Conservation (phyloP, 148 eudicot species). For the Vaccinium myrtillus region DNA sequence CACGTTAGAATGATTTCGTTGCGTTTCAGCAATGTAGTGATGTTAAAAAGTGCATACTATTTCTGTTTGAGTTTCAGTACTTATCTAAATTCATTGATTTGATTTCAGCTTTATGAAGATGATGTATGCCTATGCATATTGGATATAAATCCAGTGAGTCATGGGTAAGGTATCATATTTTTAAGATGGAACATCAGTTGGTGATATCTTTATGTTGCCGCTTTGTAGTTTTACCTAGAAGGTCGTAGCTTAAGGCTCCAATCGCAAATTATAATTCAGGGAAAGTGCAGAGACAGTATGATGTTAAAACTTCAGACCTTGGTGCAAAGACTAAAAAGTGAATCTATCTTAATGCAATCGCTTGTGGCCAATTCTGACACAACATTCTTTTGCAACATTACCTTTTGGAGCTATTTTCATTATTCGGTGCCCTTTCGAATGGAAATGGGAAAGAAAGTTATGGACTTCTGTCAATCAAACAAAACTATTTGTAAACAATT, state of each 20-base stretch:
- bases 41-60: neutral
- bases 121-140: constrained; percentile 83
- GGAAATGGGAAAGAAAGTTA: neutral
- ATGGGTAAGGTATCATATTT: constrained; percentile 94
- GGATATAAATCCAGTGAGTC: constrained; percentile 86
- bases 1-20: neutral
- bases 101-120: constrained; percentile 82
- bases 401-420: neutral
- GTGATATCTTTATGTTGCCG: neutral
- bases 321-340: neutral
- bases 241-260: neutral
- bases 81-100: constrained; percentile 13
- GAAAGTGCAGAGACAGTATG: neutral
- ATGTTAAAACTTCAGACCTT: neutral
- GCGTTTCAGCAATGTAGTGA: neutral
- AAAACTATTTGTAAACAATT: neutral
- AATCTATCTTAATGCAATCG: neutral
- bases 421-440: neutral
- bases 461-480: neutral
- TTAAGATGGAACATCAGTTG: constrained; percentile 22
- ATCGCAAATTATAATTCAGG: neutral
- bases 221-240: neutral
- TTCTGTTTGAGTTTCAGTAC: neutral
- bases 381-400: neutral
- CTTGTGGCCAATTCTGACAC: neutral